Percentiles rank a stretch among this genome's conserved stretches.
Conservation (phyloP, 768 basidiomycete species). For the Mycena epipterygia region DNA sequence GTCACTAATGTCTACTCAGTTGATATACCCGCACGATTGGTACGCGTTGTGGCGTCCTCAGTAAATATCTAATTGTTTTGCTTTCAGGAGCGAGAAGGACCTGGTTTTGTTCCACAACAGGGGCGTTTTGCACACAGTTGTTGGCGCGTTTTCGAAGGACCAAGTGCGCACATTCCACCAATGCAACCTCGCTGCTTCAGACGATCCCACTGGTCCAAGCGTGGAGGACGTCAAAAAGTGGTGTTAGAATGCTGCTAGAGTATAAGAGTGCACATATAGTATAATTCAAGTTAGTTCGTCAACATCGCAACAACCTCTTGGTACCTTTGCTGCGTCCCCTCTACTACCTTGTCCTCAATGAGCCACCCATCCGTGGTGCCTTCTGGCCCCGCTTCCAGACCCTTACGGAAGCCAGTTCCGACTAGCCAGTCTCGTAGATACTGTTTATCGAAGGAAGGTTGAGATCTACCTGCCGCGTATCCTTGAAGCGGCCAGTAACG, state of each 20-base stretch:
- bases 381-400: slow-evolving; percentile 80
- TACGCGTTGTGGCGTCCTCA: slow-evolving; percentile 38
- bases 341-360: slow-evolving; percentile 81
- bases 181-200: slow-evolving; percentile 87
- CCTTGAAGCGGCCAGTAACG: slow-evolving; percentile 91
- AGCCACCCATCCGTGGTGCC: slow-evolving; percentile 81
- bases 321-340: slow-evolving; percentile 85
- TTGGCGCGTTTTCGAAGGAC: slow-evolving; percentile 78
- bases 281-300: slow-evolving; percentile 43
- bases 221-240: slow-evolving; percentile 65
- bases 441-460: slow-evolving; percentile 97
- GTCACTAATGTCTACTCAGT: slow-evolving; percentile 47
- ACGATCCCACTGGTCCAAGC: slow-evolving; percentile 77
- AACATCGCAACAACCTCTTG: slow-evolving; percentile 79
- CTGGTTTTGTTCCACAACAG: slow-evolving; percentile 93
- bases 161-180: slow-evolving; percentile 86
- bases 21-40: slow-evolving; percentile 95
- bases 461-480: slow-evolving; percentile 81
- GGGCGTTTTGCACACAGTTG: slow-evolving; percentile 84
- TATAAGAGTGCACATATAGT: neutral
- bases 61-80: neutral
- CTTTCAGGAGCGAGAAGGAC: slow-evolving; percentile 67
- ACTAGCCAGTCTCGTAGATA: slow-evolving; percentile 94
- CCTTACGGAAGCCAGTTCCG: slow-evolving; percentile 77
- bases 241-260: no score